Evolutionary conservation across 1,284 basidiomycete genomes (phyloP), one percentile per base, ranked within the genome.

Genomic region (Cutaneotrichosporon arboriforme): DNA sequence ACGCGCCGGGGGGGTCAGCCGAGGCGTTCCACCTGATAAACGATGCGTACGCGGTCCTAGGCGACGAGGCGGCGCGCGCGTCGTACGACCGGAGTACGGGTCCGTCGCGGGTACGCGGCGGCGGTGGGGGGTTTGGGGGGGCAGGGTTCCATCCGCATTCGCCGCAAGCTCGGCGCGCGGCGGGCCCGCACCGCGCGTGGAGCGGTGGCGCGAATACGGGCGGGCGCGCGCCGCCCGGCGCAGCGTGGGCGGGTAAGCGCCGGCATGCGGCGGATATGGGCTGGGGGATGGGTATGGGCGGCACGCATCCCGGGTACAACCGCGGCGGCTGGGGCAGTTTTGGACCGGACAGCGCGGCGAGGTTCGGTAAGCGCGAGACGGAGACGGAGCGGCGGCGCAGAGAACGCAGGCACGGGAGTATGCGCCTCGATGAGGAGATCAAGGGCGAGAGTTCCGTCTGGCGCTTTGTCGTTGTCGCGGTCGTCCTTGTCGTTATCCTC

Each of bases 31-130:
- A 72, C 50, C 62, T 66, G 45, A 71, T 76, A 51, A 72, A 70
- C 51, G 72, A 76, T 54, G 74, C 74, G 10, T 74, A 76, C 57
- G 56, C 60, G 17, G 60, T 67, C 1, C 60, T 76, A 4, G 72
- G 73, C 4, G 68, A 76, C 49, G 70, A 70, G 18, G 39, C 54
- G 4, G 66, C 65, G 40, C 57, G 74, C 63, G 67, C 40, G 17
- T 58, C 57, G 8, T 53, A 55, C 17, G 54, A 52, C 55, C 18
- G 33, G 8, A 15, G 14, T 7, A 7, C 26, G 26, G 26, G 26
- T 5, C 7, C 26, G 10, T 2, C 18, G 23, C 21, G 39, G 39
- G 26, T 17, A 17, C 26, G 26, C 8, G 8, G 17, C 17, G 18
- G 21, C 13, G 2, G 7, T 10, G 26, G 26, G 26, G 10, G 26